Evolutionary conservation across 441 rosid genomes (phyloP).

Genomic region (Aquilaria agallochum): DNA sequence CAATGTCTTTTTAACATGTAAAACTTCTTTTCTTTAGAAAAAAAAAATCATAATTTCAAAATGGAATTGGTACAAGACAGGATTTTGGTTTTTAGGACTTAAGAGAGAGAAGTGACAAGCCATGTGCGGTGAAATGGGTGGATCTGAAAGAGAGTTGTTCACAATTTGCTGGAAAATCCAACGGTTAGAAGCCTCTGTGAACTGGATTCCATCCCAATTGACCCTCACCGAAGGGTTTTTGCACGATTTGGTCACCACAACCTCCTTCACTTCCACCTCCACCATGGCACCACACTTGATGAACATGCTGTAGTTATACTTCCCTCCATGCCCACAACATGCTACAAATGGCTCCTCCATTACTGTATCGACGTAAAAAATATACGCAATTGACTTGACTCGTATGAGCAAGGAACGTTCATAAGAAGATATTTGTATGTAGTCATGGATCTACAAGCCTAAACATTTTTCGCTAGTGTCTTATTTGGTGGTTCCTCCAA

Average conservation of each 20-base stretch:
- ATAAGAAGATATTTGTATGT: background rate
- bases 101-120: slow-evolving; percentile 17
- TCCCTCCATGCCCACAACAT: slow-evolving; percentile 66
- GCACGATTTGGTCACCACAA: slow-evolving; percentile 44
- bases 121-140: slow-evolving; percentile 22
- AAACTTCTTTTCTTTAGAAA: too few relatives aligned
- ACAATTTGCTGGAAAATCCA: slow-evolving; percentile 43
- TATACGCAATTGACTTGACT: background rate
- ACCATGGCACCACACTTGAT: slow-evolving; percentile 44
- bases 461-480: too few relatives aligned
- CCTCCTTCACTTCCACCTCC: slow-evolving; percentile 39
- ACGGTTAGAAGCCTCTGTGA: slow-evolving; percentile 55
- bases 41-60: too few relatives aligned
- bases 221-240: slow-evolving; percentile 31
- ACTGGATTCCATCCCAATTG: slow-evolving; percentile 65
- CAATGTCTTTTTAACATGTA: too few relatives aligned
- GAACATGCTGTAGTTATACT: slow-evolving; percentile 38
- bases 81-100: too few relatives aligned
- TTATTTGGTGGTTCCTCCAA: too few relatives aligned
- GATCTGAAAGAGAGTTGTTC: slow-evolving; percentile 37
- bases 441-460: too few relatives aligned
- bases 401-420: background rate
- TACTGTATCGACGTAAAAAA: background rate
- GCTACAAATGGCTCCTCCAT: slow-evolving; percentile 29
- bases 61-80: too few relatives aligned